Conservation (phyloP, 306 rosid genomes). For the Pachyrhizus erosus region DNA sequence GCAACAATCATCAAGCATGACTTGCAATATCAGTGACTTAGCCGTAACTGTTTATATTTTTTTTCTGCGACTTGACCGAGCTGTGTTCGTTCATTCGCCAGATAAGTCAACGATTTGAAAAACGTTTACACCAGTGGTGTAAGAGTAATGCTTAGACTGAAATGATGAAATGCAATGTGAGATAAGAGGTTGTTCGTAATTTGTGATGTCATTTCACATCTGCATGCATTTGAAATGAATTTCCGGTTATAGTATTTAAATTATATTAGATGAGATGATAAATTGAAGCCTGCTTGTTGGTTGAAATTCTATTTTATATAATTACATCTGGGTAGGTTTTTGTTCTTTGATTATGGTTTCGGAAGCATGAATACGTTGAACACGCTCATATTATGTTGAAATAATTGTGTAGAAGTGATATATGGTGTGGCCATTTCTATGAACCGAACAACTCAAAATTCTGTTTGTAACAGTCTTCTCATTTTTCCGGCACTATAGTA, state of each 20-base stretch:
- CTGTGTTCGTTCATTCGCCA: neutral
- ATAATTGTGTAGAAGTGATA: neutral
- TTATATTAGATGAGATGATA: neutral
- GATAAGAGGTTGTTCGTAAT: conserved; percentile 2
- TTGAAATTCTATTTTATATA: conserved; percentile 20
- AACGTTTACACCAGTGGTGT: conserved; percentile 10
- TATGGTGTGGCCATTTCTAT: conserved; percentile 1
- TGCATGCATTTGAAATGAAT: conserved; percentile 16
- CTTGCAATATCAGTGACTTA: neutral
- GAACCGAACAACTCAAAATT: conserved; percentile 22
- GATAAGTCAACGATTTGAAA: conserved; percentile 18
- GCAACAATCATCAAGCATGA: neutral
- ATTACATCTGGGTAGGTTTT: neutral
- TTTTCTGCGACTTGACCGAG: conserved; percentile 9
- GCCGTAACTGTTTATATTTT: neutral
- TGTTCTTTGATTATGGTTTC: conserved; percentile 12
- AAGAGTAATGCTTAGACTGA: conserved; percentile 9
- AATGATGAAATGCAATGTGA: conserved; percentile 4
- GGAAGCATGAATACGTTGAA: conserved; percentile 20
- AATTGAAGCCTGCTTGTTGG: neutral
- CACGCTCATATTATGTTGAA: conserved; percentile 6
- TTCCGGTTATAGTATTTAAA: neutral
- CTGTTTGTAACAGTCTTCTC: neutral
- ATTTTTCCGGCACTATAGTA: conserved; percentile 9
- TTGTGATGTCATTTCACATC: conserved; percentile 12